Evolutionary conservation across 2,329 filamentous ascomycete species (phyloP), one percentile per base, ranked within the genome.

Genomic region (Microdochium paspali): DNA sequence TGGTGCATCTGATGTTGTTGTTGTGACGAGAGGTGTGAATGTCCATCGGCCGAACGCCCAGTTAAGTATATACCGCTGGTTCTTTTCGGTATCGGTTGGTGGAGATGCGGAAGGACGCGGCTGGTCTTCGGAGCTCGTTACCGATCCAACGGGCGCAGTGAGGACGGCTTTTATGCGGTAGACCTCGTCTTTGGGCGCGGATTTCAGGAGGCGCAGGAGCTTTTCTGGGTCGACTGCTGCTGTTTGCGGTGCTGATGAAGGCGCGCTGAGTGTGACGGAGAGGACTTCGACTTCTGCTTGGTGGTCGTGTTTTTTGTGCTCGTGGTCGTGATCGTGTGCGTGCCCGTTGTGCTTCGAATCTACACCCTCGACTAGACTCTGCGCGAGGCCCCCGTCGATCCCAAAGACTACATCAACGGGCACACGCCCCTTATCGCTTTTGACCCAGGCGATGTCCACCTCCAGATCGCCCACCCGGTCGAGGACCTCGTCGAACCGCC

Each of bases 11-110:
- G 26, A 28, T 7, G 26, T 7, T 7, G 26, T 7, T 28, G 26
- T n/a, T n/a, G n/a, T n/a, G 31, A 35, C 18, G 4, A 82, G 68
- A 5, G 79, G 73, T 2, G 90, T 94, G 60, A 91, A 95, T 0
- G 82, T 95, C 91, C 93, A 98, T 25, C 93, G 78, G 1, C 90
- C 90, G 67, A 98, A 98, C 0, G 93, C 93, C 93, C 93, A 98
- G 64, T 98, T 98, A 50, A 98, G 76, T 42, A 98, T 95, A 61
- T 93, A 96, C 47, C 87, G 74, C 2, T 59, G 62, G 9, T 59
- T 47, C 5, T 54, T 46, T 24, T 56, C 50, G 2, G 61, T 46
- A n/a, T 61, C 53, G 3, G 59, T 53, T 3, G 66, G 63, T 54
- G 6, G 13, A 9, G 35, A 12, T 20, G 15, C n/a, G 6, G 31